Percentiles rank a stretch among this genome's conserved stretches.
These are phyloP conservation scores for Fusarium camptoceras DNA, from an alignment of 2,329 filamentous ascomycete genomes.

Conservation along the genomic window DNA sequence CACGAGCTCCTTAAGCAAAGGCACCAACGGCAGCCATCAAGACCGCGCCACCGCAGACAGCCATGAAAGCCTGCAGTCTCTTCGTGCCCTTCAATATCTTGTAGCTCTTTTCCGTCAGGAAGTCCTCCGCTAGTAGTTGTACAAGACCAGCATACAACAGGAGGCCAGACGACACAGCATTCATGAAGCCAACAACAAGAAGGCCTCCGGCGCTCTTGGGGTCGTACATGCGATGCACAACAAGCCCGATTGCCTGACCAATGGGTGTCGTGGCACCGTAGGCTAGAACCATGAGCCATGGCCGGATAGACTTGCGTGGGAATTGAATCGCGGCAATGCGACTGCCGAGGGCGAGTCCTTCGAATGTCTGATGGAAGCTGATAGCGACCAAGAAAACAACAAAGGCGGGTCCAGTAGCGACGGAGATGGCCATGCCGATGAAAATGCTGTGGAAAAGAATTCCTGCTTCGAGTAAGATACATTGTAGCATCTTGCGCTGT, in stretches of 20 bases:
- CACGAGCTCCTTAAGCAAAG: slow-evolving; percentile 66
- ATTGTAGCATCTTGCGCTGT: slow-evolving; percentile 78
- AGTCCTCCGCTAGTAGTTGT: slow-evolving; percentile 87
- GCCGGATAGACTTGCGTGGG: slow-evolving; percentile 76
- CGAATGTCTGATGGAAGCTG: slow-evolving; percentile 88
- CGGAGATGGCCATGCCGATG: slow-evolving; percentile 87
- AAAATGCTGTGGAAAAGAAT: slow-evolving; percentile 89
- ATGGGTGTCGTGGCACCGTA: slow-evolving; percentile 83
- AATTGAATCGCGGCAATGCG: slow-evolving; percentile 89
- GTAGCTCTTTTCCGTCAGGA: slow-evolving; percentile 81
- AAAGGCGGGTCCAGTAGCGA: slow-evolving; percentile 83
- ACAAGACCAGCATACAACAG: slow-evolving; percentile 86
- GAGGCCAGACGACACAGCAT: slow-evolving; percentile 84
- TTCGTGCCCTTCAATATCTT: slow-evolving; percentile 70
- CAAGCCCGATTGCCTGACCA: slow-evolving; percentile 83
- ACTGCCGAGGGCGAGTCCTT: slow-evolving; percentile 86
- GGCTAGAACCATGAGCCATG: slow-evolving; percentile 85
- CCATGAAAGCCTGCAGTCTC: slow-evolving; percentile 70
- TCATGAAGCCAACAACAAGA: slow-evolving; percentile 87
- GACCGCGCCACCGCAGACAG: slow-evolving; percentile 72
- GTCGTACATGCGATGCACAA: slow-evolving; percentile 83
- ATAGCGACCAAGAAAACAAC: slow-evolving; percentile 84
- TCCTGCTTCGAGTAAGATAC: slow-evolving; percentile 82
- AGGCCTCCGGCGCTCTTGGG: slow-evolving; percentile 80
- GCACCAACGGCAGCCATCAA: slow-evolving; percentile 80